Conservation (phyloP, 495 filamentous ascomycete species). For the Xylaria curta region DNA sequence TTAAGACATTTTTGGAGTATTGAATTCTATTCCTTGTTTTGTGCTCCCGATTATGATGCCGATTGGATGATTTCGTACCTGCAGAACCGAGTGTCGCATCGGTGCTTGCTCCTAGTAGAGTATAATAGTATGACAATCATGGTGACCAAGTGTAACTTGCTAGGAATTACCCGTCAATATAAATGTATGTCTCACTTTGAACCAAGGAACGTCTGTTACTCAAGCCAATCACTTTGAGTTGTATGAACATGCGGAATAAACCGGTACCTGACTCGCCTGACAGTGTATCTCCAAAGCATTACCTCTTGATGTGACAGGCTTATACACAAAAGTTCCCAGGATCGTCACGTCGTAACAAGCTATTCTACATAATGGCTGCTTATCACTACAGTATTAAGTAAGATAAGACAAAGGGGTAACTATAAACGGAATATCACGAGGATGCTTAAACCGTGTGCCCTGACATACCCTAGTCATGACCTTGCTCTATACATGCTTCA, state of each 20-base stretch:
- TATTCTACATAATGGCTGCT: constrained; percentile 1
- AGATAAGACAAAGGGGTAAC: background rate
- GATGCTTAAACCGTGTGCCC: background rate
- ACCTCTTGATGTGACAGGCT: background rate
- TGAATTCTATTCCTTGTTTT: background rate
- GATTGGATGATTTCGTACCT: background rate
- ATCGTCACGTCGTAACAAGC: background rate
- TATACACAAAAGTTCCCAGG: background rate
- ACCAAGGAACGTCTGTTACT: background rate
- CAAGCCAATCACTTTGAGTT: background rate
- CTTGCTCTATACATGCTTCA: constrained; percentile 19
- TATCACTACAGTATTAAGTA: background rate
- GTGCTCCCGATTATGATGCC: background rate
- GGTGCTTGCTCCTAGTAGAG: constrained; percentile 13
- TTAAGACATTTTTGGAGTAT: background rate
- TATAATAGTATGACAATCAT: background rate
- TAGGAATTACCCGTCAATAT: background rate
- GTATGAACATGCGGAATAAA: background rate
- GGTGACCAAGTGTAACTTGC: background rate
- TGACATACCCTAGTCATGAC: constrained; percentile 2
- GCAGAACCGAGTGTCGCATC: constrained; percentile 1
- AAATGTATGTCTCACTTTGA: background rate
- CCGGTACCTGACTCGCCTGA: background rate
- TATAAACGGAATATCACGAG: constrained; percentile 4
- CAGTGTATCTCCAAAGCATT: background rate